Base-by-base conservation (phyloP, 305 asterid species). In the Petunia hybrid region DNA sequence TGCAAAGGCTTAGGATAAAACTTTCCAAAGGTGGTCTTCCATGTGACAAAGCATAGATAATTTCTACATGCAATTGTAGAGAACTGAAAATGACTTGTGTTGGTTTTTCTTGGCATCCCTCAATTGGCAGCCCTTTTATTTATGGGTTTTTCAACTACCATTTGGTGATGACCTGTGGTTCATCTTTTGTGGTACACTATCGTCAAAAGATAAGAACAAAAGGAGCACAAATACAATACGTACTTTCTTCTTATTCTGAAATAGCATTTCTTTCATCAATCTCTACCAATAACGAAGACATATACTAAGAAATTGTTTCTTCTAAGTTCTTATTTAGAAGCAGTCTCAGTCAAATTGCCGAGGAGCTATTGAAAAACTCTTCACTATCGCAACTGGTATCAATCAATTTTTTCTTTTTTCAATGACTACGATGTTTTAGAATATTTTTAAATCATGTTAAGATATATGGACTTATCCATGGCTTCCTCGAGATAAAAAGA, bases 141-240 rank as follows among this genome's bases (percentile, higher is more conserved):
- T 31, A 71, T 48, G 61, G 35, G 6, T 71, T 48, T 48, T 43
- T 48, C 62, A 71, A 35, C 3, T 71, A 10, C 43, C 35, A 46
- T 71, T 5, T 71, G 77, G 31, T 71, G 77, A 5, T 71, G 59
- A 8, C 12, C 12, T 70, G 42, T 69, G 76, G 40, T 22, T 22
- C 76, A 22, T 66, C 51, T 69, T 70, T 43, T 70, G 59, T 35
- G 62, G 78, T 61, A 48, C 55, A 48, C 3, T n/a, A n/a, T n/a
- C n/a, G n/a, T n/a, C n/a, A n/a, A n/a, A n/a, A n/a, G n/a, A n/a
- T n/a, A n/a, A n/a, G n/a, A n/a, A n/a, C n/a, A n/a, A n/a, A n/a
- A n/a, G n/a, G n/a, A n/a, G n/a, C n/a, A n/a, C n/a, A n/a, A n/a
- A 48, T 12, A 48, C 55, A 48, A 10, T 48, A 8, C 56, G 56